Percentiles rank a stretch among this genome's conserved stretches.
Conservation (phyloP, 2,329 filamentous ascomycete genomes). For the Fusarium brachygibbosum region DNA sequence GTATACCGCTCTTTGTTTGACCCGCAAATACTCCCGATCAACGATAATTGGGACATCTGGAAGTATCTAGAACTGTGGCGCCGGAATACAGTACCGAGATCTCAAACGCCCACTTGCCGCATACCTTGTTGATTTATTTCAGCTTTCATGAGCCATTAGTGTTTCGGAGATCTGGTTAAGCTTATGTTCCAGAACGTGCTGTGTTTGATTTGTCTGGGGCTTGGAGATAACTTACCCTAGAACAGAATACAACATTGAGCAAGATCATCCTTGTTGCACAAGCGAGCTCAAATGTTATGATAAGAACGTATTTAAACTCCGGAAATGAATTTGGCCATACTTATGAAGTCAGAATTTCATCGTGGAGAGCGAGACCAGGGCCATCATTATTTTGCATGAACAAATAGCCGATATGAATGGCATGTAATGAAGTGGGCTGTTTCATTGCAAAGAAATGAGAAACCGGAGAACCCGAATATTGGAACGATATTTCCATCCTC, state of each 20-base stretch:
- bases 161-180: conserved; percentile 24
- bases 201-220: not conserved
- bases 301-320: not conserved
- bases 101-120: conserved; percentile 27
- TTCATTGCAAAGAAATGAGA: not conserved
- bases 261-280: not conserved
- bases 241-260: not conserved
- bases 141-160: conserved; percentile 28
- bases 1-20: conserved; percentile 37
- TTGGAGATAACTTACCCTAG: conserved; percentile 22
- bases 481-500: not conserved
- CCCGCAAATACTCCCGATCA: conserved; percentile 28
- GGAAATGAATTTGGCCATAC: no score
- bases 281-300: not conserved
- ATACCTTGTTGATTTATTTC: conserved; percentile 28
- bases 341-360: no score
- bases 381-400: not conserved
- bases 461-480: not conserved
- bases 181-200: conserved; percentile 16
- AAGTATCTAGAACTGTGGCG: conserved; percentile 37
- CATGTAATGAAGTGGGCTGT: not conserved
- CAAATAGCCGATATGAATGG: not conserved
- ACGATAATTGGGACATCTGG: conserved; percentile 21
- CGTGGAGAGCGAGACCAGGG: not conserved
- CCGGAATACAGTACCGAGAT: conserved; percentile 26